Conservation (phyloP, 1,284 basidiomycete genomes). For the Coniferiporia sulphurascens region DNA sequence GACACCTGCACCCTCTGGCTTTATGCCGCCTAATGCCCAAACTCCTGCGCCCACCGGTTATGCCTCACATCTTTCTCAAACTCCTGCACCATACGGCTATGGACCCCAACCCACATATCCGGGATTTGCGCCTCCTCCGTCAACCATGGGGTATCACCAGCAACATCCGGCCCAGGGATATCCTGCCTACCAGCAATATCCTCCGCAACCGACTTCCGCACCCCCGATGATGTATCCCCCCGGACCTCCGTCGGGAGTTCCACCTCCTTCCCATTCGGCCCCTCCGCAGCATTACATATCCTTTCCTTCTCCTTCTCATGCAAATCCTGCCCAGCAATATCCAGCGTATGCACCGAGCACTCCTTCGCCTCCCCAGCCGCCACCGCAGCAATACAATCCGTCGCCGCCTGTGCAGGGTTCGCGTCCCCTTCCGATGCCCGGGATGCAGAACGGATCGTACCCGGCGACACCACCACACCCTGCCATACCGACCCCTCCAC, state of each 20-base stretch:
- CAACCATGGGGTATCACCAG: conserved; percentile 21
- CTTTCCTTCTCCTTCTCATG: conserved; percentile 21
- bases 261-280: conserved; percentile 22
- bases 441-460: conserved; percentile 9
- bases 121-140: conserved; percentile 21
- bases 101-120: conserved; percentile 30
- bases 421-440: conserved; percentile 22
- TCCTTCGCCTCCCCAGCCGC: conserved; percentile 23
- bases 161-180: conserved; percentile 15
- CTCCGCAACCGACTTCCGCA: conserved; percentile 25
- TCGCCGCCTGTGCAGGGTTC: conserved; percentile 17
- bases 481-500: conserved; percentile 7
- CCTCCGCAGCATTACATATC: conserved; percentile 36
- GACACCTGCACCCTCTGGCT: conserved; percentile 23
- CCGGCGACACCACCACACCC: conserved; percentile 14
- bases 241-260: conserved; percentile 21
- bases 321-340: conserved; percentile 34
- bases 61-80: conserved; percentile 37
- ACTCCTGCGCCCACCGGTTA: conserved; percentile 47
- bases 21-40: conserved; percentile 28
- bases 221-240: conserved; percentile 25
- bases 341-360: conserved; percentile 29
- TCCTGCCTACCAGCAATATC: conserved; percentile 33
- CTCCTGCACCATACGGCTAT: conserved; percentile 70
- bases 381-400: conserved; percentile 15